Evolutionary conservation across 257 asterid species (phyloP), one percentile per base, ranked within the genome.

Genomic region (Solanum rostratum): DNA sequence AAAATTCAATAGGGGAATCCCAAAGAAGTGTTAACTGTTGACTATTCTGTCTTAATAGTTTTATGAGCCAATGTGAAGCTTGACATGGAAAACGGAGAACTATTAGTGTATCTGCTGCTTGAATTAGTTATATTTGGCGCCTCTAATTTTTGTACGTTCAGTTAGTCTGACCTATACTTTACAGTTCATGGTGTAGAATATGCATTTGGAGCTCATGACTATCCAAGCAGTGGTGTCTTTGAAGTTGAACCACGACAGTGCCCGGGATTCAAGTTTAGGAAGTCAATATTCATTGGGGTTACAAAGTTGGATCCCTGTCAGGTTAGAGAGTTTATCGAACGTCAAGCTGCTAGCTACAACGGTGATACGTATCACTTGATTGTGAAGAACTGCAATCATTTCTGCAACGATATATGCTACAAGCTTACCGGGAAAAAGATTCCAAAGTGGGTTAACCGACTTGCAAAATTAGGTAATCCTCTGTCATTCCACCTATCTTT

Each of bases 371-470:
- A 96, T 83, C 99, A 96, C 89, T 92, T 96, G 92, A 94, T 96
- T 85, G 94, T 88, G 59, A 96, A 96, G 93, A 96, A 96, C 88
- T 96, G 98, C 89, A 96, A 96, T 86, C 99, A 96, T 90, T 96
- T 96, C 81, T 96, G 97, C 93, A 91, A 95, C 84, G 99, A 96
- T 71, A 87, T 92, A 79, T 93, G 98, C 88, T 81, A 87, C 91
- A 90, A 92, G 90, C 89, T 96, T 68, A 94, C 99, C 0, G 97
- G 99, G 53, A 92, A 95, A 86, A 86, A 80, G 85, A 93, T 92
- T 55, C 99, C 99, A 74, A 93, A 93, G 84, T 96, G 99, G 99
- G 97, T 96, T 19, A 94, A 96, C 91, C 94, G 99, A 33, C 92
- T 94, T 69, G 99, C 99, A 60, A 94, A 92, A 88, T 90, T 96